Evolutionary conservation across 2,329 filamentous ascomycete genomes (phyloP), one percentile per base, ranked within the genome.

Genomic region (Scopulariopsis brevicaulis): DNA sequence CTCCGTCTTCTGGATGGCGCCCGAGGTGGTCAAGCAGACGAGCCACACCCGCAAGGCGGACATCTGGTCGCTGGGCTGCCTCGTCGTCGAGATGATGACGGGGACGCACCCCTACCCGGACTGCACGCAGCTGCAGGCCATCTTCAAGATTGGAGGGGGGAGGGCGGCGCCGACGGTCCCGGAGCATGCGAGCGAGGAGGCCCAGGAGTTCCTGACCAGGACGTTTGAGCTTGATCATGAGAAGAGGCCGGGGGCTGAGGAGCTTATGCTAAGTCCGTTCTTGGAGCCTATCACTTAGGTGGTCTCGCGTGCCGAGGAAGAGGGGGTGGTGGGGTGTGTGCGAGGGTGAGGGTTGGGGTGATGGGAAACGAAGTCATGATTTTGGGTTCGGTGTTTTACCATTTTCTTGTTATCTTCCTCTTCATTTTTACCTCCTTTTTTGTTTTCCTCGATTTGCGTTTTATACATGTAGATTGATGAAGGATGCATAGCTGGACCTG

Each of bases 1-100:
- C 15, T 96, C 91, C 28, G 94, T 99, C 56, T 99, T 96, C 75
- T 99, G 94, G 94, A 99, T 99, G 94, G 94, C 94, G 0, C 94
- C 94, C 10, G 94, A 99, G 75, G 94, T 99, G 22, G 94, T 99
- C 62, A 94, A 94, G 67, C 94, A 97, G 73, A 97, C 93, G 3
- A 92, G 91, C 6, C 96, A 99, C 74, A 97, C 93, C 5, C 90
- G 93, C 74, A 97, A 97, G 75, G 94, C 94, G 15, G 94, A 99
- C 67, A 99, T 99, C 65, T 99, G 94, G 94, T 96, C 90, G 53
- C 82, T 99, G 25, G 94, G 94, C 37, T 99, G 94, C 70, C 78
- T 99, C 56, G 90, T 99, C 15, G 93, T 99, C 25, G 94, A 99
- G 76, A 99, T 99, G 94, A 96, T 97, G 80, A 97, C 94, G 14